Percentiles rank a stretch among this genome's conserved stretches.
Evolutionary conservation across 495 filamentous ascomycete genomes (phyloP).

Genomic region (Xylaria palmicola): DNA sequence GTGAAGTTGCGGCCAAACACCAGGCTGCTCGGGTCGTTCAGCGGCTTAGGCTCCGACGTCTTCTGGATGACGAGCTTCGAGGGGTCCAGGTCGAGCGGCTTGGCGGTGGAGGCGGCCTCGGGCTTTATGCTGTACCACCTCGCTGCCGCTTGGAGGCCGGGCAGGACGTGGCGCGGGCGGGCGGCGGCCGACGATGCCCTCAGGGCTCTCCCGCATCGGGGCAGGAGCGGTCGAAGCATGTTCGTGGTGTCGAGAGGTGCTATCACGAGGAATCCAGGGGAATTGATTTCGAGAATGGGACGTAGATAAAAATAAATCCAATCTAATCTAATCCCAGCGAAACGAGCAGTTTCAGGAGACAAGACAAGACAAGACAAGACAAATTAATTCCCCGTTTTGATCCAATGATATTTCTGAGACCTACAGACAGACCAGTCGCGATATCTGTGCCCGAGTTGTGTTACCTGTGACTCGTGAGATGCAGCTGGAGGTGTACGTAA

Average conservation of each 20-base stretch:
- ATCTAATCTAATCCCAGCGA: too few relatives aligned
- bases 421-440: too few relatives aligned
- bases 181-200: constrained; percentile 13
- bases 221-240: constrained; percentile 31
- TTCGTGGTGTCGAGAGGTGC: background rate
- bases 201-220: constrained; percentile 26
- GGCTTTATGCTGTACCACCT: constrained; percentile 62
- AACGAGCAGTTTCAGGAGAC: too few relatives aligned
- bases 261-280: background rate
- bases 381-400: too few relatives aligned
- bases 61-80: constrained; percentile 71
- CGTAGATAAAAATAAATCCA: too few relatives aligned
- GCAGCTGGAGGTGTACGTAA: background rate
- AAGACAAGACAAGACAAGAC: too few relatives aligned
- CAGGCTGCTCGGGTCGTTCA: constrained; percentile 71
- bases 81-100: constrained; percentile 63
- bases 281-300: background rate
- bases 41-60: constrained; percentile 71
- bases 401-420: too few relatives aligned
- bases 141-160: constrained; percentile 21
- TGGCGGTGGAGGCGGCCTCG: constrained; percentile 49
- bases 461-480: background rate
- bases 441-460: too few relatives aligned
- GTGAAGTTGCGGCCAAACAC: constrained; percentile 89
- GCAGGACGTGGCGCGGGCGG: constrained; percentile 12